Conservation (phyloP, 768 basidiomycete genomes). For the Termitomyces sp. region DNA sequence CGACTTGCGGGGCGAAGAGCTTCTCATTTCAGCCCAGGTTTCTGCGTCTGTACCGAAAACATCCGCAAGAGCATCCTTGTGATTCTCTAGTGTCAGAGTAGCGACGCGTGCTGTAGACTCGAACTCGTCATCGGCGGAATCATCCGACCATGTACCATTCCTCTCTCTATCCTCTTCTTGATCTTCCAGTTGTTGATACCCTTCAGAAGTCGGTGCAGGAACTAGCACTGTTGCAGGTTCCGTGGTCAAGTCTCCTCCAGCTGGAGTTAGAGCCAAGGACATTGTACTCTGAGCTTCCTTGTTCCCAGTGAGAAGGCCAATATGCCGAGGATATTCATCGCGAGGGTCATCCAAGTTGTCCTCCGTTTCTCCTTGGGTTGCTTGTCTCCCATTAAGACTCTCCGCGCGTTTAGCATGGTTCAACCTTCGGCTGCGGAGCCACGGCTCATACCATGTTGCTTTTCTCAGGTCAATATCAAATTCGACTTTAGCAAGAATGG, state of each 20-base stretch:
- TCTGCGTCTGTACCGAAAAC: constrained; percentile 65
- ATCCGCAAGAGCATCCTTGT: constrained; percentile 49
- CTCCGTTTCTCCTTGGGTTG: constrained; percentile 12
- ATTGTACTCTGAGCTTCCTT: constrained; percentile 35
- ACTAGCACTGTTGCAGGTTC: neutral
- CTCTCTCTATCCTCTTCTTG: constrained; percentile 1
- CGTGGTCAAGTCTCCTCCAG: constrained; percentile 5
- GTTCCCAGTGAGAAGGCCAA: constrained; percentile 48
- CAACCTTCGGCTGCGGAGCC: constrained; percentile 60
- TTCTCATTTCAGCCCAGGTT: constrained; percentile 52
- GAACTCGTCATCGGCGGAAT: constrained; percentile 26
- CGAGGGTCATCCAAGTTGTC: constrained; percentile 17
- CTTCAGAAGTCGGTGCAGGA: neutral
- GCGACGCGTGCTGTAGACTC: constrained; percentile 35
- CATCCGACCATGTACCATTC: constrained; percentile 15
- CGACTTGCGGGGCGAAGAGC: constrained; percentile 20
- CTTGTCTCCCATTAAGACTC: constrained; percentile 27
- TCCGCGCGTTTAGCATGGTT: constrained; percentile 56
- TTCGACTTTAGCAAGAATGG: constrained; percentile 90
- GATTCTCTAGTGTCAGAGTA: constrained; percentile 20
- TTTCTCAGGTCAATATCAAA: constrained; percentile 84
- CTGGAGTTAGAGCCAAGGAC: constrained; percentile 18
- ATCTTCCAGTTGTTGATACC: constrained; percentile 27
- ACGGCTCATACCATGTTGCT: constrained; percentile 85
- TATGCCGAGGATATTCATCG: constrained; percentile 29